Evolutionary conservation across 1,284 basidiomycete genomes (phyloP).

Genomic region (Ustanciosporium gigantosporum): DNA sequence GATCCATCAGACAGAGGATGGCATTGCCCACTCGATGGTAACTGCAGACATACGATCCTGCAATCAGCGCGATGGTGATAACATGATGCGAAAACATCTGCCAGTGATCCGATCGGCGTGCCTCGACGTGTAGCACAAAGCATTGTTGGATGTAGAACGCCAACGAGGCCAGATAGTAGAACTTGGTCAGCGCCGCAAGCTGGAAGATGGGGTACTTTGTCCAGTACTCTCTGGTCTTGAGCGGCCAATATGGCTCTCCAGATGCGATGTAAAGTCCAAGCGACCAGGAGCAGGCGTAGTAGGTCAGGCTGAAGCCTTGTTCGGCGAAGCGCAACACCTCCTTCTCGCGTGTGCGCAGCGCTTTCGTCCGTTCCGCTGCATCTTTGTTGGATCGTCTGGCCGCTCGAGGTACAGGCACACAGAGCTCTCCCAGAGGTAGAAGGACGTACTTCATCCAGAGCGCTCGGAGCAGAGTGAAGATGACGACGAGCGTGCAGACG

Average conservation of each 20-base stretch:
- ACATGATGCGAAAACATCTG: constrained; percentile 97
- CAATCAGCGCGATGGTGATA: constrained; percentile 80
- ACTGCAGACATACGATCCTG: constrained; percentile 77
- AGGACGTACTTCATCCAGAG: constrained; percentile 45
- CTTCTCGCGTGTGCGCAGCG: constrained; percentile 64
- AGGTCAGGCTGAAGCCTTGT: constrained; percentile 86
- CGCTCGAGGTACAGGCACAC: constrained; percentile 14
- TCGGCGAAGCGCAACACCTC: constrained; percentile 86
- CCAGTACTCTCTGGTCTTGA: constrained; percentile 77
- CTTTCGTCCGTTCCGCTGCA: constrained; percentile 13
- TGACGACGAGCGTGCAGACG: constrained; percentile 47
- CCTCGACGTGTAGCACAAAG: constrained; percentile 88
- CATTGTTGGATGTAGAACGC: constrained; percentile 93
- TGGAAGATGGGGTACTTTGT: constrained; percentile 78
- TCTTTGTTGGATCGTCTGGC: not conserved
- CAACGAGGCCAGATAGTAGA: constrained; percentile 74
- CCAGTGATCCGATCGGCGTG: constrained; percentile 83
- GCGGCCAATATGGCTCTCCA: constrained; percentile 71
- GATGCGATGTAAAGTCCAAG: constrained; percentile 80
- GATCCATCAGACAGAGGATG: constrained; percentile 89
- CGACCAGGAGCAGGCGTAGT: constrained; percentile 75
- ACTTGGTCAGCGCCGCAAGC: constrained; percentile 67
- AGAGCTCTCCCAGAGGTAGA: constrained; percentile 36
- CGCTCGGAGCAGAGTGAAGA: constrained; percentile 46
- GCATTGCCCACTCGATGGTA: constrained; percentile 85